A percentile compares a stretch with the other conserved stretches of the same genome.
phyloP scores from a whole-genome alignment of 176 grass and related monocot species.

The Juncus inflexus region DNA sequence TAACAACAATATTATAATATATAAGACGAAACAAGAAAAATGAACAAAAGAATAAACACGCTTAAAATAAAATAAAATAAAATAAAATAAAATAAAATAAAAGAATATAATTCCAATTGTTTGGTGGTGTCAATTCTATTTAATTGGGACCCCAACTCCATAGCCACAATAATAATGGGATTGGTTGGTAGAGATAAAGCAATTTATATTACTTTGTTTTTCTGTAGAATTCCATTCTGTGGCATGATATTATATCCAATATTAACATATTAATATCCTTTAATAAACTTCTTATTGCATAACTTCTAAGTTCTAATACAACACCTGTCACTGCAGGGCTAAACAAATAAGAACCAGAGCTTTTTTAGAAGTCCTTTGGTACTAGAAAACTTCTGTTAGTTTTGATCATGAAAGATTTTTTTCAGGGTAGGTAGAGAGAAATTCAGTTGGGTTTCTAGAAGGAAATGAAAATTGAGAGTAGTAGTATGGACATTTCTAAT shows the following conservation, averaged over 20 bases:
- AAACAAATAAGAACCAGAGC: conserved; percentile 9
- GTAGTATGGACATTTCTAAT: conserved; percentile 17
- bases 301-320: too few relatives aligned
- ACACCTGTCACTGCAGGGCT: neutral
- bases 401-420: neutral
- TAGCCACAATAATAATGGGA: conserved; percentile 6
- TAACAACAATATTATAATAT: neutral
- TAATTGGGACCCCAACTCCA: neutral
- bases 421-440: conserved; percentile 19
- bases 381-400: conserved; percentile 26
- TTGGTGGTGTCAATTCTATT: conserved; percentile 21
- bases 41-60: neutral
- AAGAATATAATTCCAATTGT: neutral
- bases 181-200: conserved; percentile 24
- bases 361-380: neutral
- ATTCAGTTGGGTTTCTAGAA: conserved; percentile 49
- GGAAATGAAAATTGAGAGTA: conserved; percentile 24
- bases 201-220: neutral
- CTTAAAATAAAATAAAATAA: neutral
- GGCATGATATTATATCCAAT: too few relatives aligned
- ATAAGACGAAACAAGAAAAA: neutral
- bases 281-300: too few relatives aligned
- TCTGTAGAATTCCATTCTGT: neutral
- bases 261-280: too few relatives aligned
- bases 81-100: neutral